Evolutionary conservation across 108 stramenopile species (phyloP), one percentile per base, ranked within the genome.

Genomic region (Cylindrotheca closterium): DNA sequence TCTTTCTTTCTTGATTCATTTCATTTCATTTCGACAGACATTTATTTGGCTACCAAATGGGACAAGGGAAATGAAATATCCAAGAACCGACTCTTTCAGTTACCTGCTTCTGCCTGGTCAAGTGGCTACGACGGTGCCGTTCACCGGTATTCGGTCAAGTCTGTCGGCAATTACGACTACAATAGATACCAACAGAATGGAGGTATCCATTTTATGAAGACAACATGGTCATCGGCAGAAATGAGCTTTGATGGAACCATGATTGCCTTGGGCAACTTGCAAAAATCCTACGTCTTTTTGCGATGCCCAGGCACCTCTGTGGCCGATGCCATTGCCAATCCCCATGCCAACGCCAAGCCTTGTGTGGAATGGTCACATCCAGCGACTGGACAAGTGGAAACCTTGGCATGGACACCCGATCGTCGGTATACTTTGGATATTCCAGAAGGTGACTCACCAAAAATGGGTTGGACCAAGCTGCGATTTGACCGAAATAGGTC

Each of bases 171-270:
- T 15, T 42, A 42, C 37, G 37, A 42, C 37, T 42, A 42, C 37
- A 42, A 42, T 42, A 15, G 15, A 7, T 42, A 42, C 37, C 37
- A 15, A 42, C 10, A 42, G 10, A 42, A 15, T 10, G 37, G 37
- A 10, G 37, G 37, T 15, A 42, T 15, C 37, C 37, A 42, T 42
- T 10, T 51, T 7, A 22, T 51, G 51, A 51, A 51, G 19, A n/a
- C 18, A 22, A 51, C 51, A 22, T 51, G 51, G 51, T 17, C 51
- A 5, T n/a, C 21, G 5, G 51, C 51, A 7, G 51, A 51, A 22
- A 51, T 51, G 21, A 51, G 21, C 21, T 23, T n/a, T 23, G 51
- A 51, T 51, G 51, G 51, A 51, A 51, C 51, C 22, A 7, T 51
- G 21, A 51, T 51, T 51, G 51, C 51, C 7, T n/a, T 51, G 15